Evolutionary conservation across 768 basidiomycete species (phyloP).

Genomic region (Pseudohyphozyma bogoriensis): DNA sequence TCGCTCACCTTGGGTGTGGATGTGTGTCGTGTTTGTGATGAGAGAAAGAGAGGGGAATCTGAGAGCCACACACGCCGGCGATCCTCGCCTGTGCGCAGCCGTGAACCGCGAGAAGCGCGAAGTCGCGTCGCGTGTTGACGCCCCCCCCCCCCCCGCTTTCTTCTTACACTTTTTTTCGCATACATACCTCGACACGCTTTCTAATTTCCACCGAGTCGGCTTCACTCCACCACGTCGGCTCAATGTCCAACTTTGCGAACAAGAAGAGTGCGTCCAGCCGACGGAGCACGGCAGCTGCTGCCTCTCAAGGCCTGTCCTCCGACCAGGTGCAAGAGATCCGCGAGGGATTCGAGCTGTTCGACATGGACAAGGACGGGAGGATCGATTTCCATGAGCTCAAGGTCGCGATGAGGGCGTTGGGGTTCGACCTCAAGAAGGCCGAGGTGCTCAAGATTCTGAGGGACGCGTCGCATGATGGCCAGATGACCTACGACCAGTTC

Average conservation of each 20-base stretch:
- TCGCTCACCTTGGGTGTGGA: no score
- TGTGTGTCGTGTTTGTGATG: no score
- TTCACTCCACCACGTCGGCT: no score
- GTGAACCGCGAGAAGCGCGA: no score
- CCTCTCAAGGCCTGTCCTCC: slow-evolving; percentile 34
- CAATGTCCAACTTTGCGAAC: background rate
- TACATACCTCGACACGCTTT: no score
- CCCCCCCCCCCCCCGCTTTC: no score
- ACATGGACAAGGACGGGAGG: slow-evolving; percentile 93
- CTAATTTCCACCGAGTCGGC: no score
- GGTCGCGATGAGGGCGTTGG: slow-evolving; percentile 94
- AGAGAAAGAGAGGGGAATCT: no score
- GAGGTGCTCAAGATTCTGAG: slow-evolving; percentile 90
- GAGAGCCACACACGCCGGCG: no score
- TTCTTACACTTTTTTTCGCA: no score
- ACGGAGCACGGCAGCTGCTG: background rate
- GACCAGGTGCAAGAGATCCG: slow-evolving; percentile 81
- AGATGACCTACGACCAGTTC: slow-evolving; percentile 86
- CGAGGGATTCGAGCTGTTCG: slow-evolving; percentile 97
- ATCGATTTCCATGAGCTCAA: slow-evolving; percentile 98
- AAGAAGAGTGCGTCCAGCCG: background rate
- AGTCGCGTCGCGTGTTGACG: no score
- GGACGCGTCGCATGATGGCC: slow-evolving; percentile 51
- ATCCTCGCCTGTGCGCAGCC: no score
- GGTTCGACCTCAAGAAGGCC: slow-evolving; percentile 96